Evolutionary conservation across 345 rosid genomes (phyloP).

Genomic region (Brassica carinata): DNA sequence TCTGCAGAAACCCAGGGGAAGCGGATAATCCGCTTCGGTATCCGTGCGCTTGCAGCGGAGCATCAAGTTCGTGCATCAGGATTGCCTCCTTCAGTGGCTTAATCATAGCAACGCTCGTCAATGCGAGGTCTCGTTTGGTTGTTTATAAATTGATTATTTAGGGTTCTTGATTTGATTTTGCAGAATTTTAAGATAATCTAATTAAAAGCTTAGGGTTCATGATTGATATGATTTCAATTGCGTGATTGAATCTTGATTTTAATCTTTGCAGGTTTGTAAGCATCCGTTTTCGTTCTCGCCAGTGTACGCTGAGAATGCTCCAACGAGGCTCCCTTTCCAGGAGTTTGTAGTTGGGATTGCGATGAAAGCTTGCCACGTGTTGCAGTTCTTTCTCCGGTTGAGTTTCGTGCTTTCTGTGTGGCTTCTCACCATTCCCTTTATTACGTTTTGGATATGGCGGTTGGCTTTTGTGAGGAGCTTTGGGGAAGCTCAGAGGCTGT

Average conservation of each 20-base stretch:
- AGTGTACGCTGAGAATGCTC: conserved; percentile 96
- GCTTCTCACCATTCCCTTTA: conserved; percentile 96
- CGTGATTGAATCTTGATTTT: neutral
- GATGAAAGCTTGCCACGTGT: conserved; percentile 91
- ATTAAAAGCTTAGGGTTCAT: too few relatives aligned
- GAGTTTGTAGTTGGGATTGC: conserved; percentile 94
- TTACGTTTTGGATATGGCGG: conserved; percentile 98
- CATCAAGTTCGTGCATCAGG: conserved; percentile 96
- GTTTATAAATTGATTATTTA: neutral
- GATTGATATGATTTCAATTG: too few relatives aligned
- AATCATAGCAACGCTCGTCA: conserved; percentile 98
- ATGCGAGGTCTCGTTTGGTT: conserved; percentile 71
- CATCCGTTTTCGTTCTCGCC: conserved; percentile 97
- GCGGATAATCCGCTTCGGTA: conserved; percentile 85
- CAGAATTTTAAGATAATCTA: neutral
- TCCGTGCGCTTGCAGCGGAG: conserved; percentile 99
- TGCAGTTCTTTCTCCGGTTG: conserved; percentile 91
- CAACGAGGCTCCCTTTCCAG: conserved; percentile 97
- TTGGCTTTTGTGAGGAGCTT: conserved; percentile 93
- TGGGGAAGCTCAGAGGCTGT: conserved; percentile 90
- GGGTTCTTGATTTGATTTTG: neutral
- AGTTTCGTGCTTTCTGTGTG: conserved; percentile 96
- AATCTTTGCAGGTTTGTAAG: conserved; percentile 80
- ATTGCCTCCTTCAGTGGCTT: conserved; percentile 99
- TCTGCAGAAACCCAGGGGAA: conserved; percentile 97